Base-by-base conservation (phyloP, 2,329 filamentous ascomycete species). In the Alternaria burnsii region DNA sequence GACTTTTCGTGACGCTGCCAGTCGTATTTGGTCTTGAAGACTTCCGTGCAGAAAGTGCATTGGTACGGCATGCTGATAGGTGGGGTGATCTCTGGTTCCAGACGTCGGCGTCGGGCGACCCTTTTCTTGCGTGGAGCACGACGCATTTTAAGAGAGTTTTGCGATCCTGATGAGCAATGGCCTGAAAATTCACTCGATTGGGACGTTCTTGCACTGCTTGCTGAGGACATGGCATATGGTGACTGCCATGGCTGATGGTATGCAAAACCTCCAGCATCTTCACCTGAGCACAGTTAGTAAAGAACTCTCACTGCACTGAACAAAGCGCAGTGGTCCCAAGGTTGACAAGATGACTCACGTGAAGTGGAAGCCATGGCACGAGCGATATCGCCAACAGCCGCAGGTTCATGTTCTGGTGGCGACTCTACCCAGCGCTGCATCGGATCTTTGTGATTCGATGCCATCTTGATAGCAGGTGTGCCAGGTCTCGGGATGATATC, bases 1-100 rank as follows among this genome's bases (percentile, higher is more conserved):
- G 71, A 69, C 30, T 74, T 75, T 16, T 75, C 72, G n/a, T 75
- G 72, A 1, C 72, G 56, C 32, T 69, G 65, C 72, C 72, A 75
- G 32, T 75, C 71, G 26, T 72, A 68, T 48, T 73, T 75, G 0
- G 70, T 72, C 20, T 69, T 72, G 63, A 75, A 75, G 12, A 64
- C 66, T 41, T 75, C 72, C 0, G 72, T 74, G 44, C 72, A 75
- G 26, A 74, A 75, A 0, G 72, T 75, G 42, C 72, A 74, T 46
- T 74, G 71, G 16, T 67, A 75, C 0, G 69, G 68, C 52, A 70
- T 58, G 12, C 58, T 44, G 7, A 65, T 61, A 2, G 63, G 51
- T 22, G 58, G 28, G 14, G 56, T 52, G 3, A 43, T 58, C 5
- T 63, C 59, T 41, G 65, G 56, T 6, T 60, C 61, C 28, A 71